phyloP scores from a whole-genome alignment of 345 rosid species.

The Eucalyptus decipiens region DNA sequence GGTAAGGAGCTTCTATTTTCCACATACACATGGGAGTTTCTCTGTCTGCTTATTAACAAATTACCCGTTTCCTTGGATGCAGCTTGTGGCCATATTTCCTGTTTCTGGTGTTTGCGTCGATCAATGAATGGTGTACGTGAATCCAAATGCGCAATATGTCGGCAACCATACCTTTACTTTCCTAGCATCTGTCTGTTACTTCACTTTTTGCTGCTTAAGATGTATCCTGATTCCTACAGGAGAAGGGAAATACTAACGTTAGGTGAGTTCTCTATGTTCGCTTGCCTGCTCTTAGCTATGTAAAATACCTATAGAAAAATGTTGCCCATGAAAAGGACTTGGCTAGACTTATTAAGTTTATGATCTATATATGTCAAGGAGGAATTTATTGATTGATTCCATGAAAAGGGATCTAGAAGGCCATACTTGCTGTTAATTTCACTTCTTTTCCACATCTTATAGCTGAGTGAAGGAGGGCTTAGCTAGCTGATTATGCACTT shows the following conservation, averaged over 20 bases:
- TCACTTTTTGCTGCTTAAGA: slow-evolving; percentile 51
- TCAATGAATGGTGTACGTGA: slow-evolving; percentile 29
- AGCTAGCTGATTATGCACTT: not conserved
- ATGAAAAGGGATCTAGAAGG: not conserved
- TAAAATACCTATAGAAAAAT: not conserved
- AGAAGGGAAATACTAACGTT: slow-evolving; percentile 36
- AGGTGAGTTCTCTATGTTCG: slow-evolving; percentile 16
- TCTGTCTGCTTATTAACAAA: not conserved
- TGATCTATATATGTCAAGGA: not conserved
- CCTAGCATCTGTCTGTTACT: slow-evolving; percentile 52
- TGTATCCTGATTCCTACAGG: slow-evolving; percentile 48
- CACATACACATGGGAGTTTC: not conserved
- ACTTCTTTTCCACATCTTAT: not conserved
- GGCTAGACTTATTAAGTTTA: not conserved
- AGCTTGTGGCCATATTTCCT: slow-evolving; percentile 87
- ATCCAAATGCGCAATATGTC: slow-evolving; percentile 69
- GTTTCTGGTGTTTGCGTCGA: slow-evolving; percentile 80
- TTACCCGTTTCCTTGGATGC: not conserved
- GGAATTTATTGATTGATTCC: not conserved
- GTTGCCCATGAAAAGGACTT: not conserved
- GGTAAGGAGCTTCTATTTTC: slow-evolving; percentile 27
- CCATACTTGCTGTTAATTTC: not conserved
- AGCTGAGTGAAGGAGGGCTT: not conserved
- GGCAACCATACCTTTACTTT: slow-evolving; percentile 49
- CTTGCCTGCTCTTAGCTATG: not conserved